Conservation (phyloP, 2,329 filamentous ascomycete genomes). For the Phoma sp. region DNA sequence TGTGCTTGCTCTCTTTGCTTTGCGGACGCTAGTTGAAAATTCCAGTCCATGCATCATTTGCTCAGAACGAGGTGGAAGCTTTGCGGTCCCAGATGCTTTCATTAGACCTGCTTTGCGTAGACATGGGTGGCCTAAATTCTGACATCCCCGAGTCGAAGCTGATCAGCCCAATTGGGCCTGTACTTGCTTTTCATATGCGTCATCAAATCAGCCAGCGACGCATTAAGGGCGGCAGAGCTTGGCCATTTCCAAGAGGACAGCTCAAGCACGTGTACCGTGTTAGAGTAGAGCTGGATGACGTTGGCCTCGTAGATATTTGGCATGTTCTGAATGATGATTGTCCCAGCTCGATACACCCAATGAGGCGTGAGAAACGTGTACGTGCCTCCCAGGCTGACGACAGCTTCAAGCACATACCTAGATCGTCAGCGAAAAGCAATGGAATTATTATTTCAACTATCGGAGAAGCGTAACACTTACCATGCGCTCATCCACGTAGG, state of each 20-base stretch:
- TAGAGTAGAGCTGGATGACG: conserved; percentile 44
- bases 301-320: conserved; percentile 37
- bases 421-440: background rate
- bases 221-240: conserved; percentile 36
- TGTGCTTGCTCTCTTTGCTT: too few species aligned
- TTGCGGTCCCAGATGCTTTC: too few species aligned
- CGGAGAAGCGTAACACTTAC: conserved; percentile 9
- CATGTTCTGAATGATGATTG: conserved; percentile 42
- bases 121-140: conserved; percentile 23
- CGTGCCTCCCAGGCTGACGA: conserved; percentile 38
- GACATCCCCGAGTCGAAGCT: conserved; percentile 34
- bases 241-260: conserved; percentile 44
- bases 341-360: conserved; percentile 45
- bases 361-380: conserved; percentile 44
- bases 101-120: too few species aligned
- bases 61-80: too few species aligned
- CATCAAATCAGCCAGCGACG: conserved; percentile 40
- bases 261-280: conserved; percentile 43
- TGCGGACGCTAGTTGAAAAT: too few species aligned
- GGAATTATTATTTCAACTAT: background rate
- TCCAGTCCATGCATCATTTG: too few species aligned
- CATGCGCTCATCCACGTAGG: conserved; percentile 43
- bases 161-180: conserved; percentile 35
- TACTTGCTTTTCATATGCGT: conserved; percentile 41
- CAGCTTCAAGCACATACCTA: conserved; percentile 35